Conservation (phyloP, 441 rosid genomes). For the Aquilaria agallochum region DNA sequence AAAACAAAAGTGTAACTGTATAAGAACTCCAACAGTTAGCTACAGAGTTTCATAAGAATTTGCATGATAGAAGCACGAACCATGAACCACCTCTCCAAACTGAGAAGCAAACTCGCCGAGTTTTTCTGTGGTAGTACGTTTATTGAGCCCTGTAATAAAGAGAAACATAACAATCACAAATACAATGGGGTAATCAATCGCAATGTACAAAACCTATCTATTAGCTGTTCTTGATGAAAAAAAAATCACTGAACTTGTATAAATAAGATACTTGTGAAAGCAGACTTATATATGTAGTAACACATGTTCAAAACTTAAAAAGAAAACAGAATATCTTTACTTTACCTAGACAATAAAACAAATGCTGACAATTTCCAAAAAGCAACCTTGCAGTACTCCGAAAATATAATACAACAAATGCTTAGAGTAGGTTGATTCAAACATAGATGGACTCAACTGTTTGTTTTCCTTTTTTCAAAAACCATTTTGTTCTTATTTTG, state of each 20-base stretch:
- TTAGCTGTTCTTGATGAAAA: neutral
- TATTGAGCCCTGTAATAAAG: slow-evolving; percentile 64
- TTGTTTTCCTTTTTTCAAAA: no score
- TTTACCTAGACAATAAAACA: neutral
- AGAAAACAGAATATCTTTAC: neutral
- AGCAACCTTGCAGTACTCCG: no score
- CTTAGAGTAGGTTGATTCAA: no score
- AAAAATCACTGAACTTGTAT: neutral
- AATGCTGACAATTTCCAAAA: neutral
- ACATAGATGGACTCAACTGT: no score
- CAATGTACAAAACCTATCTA: neutral
- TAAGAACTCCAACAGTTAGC: slow-evolving; percentile 4
- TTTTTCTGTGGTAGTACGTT: slow-evolving; percentile 69
- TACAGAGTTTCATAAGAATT: slow-evolving; percentile 2
- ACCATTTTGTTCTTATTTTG: no score
- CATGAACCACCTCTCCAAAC: slow-evolving; percentile 79
- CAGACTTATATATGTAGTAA: neutral
- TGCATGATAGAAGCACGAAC: slow-evolving; percentile 29
- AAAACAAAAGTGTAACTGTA: slow-evolving; percentile 6
- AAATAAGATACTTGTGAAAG: no score
- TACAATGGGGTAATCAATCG: neutral
- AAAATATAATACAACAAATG: no score
- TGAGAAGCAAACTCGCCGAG: slow-evolving; percentile 59
- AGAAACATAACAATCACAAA: neutral
- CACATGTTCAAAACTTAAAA: neutral